These are phyloP conservation scores for Aotearoamyces nothofagi DNA, from an alignment of 2,329 filamentous ascomycete genomes.

Conservation along the genomic window DNA sequence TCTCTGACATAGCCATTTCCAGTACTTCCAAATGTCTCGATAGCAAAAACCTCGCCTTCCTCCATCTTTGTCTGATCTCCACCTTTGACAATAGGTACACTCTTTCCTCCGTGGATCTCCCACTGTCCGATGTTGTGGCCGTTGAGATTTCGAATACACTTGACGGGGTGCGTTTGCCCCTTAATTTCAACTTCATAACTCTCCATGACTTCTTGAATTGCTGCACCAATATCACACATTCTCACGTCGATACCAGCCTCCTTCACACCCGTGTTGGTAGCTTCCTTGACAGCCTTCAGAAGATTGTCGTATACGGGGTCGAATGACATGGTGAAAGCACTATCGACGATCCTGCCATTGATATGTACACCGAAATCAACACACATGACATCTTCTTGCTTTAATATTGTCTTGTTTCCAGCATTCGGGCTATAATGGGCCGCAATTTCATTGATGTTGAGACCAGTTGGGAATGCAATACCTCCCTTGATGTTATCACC, in stretches of 20 bases:
- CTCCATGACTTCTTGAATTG: conserved; percentile 46
- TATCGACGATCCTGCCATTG: conserved; percentile 57
- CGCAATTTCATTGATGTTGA: conserved; percentile 73
- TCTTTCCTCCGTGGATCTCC: conserved; percentile 85
- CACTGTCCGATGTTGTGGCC: conserved; percentile 81
- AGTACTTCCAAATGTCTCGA: conserved; percentile 91
- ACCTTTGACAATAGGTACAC: conserved; percentile 84
- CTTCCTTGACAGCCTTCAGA: conserved; percentile 49
- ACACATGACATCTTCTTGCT: conserved; percentile 56
- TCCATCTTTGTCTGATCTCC: conserved; percentile 92
- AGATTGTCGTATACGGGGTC: conserved; percentile 55
- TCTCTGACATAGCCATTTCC: conserved; percentile 79
- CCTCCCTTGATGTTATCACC: conserved; percentile 67
- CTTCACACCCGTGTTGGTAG: conserved; percentile 63
- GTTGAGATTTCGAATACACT: conserved; percentile 36
- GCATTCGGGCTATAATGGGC: conserved; percentile 82
- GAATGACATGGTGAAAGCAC: conserved; percentile 54
- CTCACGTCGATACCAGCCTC: conserved; percentile 88
- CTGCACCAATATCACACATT: conserved; percentile 49
- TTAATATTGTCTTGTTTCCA: conserved; percentile 60
- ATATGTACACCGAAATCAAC: conserved; percentile 59
- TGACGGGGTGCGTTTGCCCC: conserved; percentile 35
- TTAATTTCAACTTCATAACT: conserved; percentile 42
- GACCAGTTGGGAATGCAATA: conserved; percentile 75
- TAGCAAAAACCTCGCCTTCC: conserved; percentile 88